A percentile compares a stretch with the other conserved stretches of the same genome.
phyloP scores from a whole-genome alignment of 2,329 filamentous ascomycete genomes.

The Aspergillus persii region DNA sequence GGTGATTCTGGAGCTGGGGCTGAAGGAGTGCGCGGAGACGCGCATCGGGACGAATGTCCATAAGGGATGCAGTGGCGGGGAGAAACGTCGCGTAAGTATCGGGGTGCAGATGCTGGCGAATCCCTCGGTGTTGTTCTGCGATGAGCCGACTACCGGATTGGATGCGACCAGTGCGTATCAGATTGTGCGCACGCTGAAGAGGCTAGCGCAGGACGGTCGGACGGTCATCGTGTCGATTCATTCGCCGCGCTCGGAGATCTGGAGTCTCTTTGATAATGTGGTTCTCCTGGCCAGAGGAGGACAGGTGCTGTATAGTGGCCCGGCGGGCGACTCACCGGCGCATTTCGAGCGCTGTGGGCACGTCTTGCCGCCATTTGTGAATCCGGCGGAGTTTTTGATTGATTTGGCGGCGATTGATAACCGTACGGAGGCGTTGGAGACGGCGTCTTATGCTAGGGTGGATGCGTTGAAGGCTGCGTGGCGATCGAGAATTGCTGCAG shows the following conservation, averaged over 20 bases:
- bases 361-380: slow-evolving; percentile 67
- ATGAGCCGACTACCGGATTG: slow-evolving; percentile 72
- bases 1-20: slow-evolving; percentile 70
- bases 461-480: slow-evolving; percentile 61
- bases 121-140: slow-evolving; percentile 72
- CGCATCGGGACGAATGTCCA: slow-evolving; percentile 69
- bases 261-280: slow-evolving; percentile 71
- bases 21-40: slow-evolving; percentile 76
- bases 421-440: slow-evolving; percentile 64
- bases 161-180: slow-evolving; percentile 77
- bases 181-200: slow-evolving; percentile 67
- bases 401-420: slow-evolving; percentile 74
- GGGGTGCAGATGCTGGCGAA: slow-evolving; percentile 78
- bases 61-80: slow-evolving; percentile 74
- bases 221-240: slow-evolving; percentile 75
- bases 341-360: slow-evolving; percentile 65
- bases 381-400: slow-evolving; percentile 74
- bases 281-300: slow-evolving; percentile 69
- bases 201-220: slow-evolving; percentile 64
- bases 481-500: slow-evolving; percentile 31
- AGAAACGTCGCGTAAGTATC: slow-evolving; percentile 73
- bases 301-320: slow-evolving; percentile 66
- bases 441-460: slow-evolving; percentile 58
- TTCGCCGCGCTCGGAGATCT: slow-evolving; percentile 75
- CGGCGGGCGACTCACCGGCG: slow-evolving; percentile 55